phyloP scores from a whole-genome alignment of 192 early-diverging fungal genomes.

The Coemansia sp. region DNA sequence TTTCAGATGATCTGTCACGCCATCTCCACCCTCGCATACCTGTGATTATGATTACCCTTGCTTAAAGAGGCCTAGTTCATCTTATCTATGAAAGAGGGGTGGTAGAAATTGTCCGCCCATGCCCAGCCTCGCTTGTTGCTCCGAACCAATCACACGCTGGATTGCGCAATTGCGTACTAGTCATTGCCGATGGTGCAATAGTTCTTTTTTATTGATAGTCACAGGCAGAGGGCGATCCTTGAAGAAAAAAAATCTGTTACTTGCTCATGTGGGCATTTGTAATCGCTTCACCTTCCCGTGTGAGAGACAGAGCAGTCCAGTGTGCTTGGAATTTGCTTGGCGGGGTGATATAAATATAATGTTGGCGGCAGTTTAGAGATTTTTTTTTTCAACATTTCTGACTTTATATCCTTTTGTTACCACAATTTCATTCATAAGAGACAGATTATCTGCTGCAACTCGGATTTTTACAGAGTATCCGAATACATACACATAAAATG shows the following conservation, averaged over 20 bases:
- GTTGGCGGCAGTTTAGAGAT: neutral
- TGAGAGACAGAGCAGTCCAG: neutral
- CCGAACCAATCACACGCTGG: slow-evolving; percentile 2
- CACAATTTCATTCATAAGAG: neutral
- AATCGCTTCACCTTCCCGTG: neutral
- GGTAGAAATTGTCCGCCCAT: neutral
- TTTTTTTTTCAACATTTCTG: neutral
- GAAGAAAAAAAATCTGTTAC: neutral
- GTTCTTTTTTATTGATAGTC: neutral
- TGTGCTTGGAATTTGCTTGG: too few relatives aligned
- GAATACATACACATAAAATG: slow-evolving; percentile 13
- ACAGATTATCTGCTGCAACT: neutral
- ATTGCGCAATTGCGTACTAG: slow-evolving; percentile 1
- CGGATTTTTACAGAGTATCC: neutral
- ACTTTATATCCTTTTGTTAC: neutral
- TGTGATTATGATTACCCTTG: slow-evolving; percentile 3
- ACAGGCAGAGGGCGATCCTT: neutral
- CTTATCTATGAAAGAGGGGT: neutral
- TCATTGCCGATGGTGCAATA: slow-evolving; percentile 5
- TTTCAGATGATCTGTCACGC: slow-evolving; percentile 1
- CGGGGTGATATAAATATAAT: neutral
- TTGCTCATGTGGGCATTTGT: neutral
- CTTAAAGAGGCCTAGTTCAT: neutral
- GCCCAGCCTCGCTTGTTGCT: neutral
- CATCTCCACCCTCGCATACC: slow-evolving; percentile 37